Conservation (phyloP, 2,329 filamentous ascomycete genomes). For the Chalara sp. region DNA sequence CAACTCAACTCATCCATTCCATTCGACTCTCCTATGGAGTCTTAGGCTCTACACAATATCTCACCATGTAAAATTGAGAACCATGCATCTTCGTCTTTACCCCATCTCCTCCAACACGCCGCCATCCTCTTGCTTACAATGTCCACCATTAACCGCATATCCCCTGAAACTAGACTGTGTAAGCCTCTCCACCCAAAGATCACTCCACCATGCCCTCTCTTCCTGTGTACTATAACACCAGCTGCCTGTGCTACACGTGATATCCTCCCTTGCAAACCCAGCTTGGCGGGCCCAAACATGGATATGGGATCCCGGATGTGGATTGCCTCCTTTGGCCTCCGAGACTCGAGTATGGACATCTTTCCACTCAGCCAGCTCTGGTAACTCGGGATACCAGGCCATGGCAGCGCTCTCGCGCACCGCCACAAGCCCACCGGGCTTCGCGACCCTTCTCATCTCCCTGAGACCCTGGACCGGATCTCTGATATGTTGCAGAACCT, state of each 20-base stretch:
- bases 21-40: too few species aligned
- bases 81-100: background rate
- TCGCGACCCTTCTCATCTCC: slow-evolving; percentile 48
- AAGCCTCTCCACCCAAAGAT: background rate
- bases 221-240: background rate
- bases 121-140: background rate
- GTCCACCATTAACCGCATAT: background rate
- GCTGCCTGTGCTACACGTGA: background rate
- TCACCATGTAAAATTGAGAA: background rate
- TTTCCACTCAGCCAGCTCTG: background rate
- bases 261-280: background rate
- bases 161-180: background rate
- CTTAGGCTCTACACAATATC: background rate
- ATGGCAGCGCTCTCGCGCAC: background rate
- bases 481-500: slow-evolving; percentile 49
- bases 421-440: slow-evolving; percentile 46
- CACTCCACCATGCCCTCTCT: background rate
- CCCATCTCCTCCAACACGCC: background rate
- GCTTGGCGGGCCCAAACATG: background rate
- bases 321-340: background rate
- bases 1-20: too few species aligned
- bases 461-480: slow-evolving; percentile 41
- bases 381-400: background rate
- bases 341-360: background rate
- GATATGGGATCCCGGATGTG: background rate